Percentiles rank a stretch among this genome's conserved stretches.
Evolutionary conservation across 1,284 basidiomycete species (phyloP).

Genomic region (Neolentinus lepideus): DNA sequence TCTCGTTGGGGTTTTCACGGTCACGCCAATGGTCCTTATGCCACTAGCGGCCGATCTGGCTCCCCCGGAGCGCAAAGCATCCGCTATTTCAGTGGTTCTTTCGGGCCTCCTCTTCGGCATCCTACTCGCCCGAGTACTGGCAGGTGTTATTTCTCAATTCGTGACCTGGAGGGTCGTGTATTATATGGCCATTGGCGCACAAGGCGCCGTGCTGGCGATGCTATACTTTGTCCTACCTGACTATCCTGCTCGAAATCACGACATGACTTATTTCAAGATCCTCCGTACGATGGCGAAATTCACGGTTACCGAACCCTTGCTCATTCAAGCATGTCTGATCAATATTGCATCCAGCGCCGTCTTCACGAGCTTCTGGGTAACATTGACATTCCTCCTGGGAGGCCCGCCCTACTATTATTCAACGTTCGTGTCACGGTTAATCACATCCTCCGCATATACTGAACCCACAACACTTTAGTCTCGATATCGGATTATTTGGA

Average conservation of each 20-base stretch:
- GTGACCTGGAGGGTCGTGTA: constrained; percentile 40
- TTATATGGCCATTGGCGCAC: constrained; percentile 36
- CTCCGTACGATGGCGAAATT: constrained; percentile 39
- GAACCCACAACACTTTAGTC: constrained; percentile 14
- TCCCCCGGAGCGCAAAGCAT: constrained; percentile 36
- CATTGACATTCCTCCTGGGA: constrained; percentile 44
- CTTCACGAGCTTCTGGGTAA: constrained; percentile 41
- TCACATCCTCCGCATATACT: not conserved
- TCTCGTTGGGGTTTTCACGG: constrained; percentile 36
- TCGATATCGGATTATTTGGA: constrained; percentile 49
- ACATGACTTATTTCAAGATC: constrained; percentile 36
- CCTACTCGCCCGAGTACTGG: constrained; percentile 39
- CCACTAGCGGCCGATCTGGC: constrained; percentile 50
- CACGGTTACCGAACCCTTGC: constrained; percentile 40
- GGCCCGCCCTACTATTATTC: constrained; percentile 40
- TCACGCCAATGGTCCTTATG: constrained; percentile 36
- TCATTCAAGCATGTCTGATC: constrained; percentile 40
- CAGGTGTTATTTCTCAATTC: constrained; percentile 39
- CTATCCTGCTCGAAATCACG: constrained; percentile 37
- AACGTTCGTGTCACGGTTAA: constrained; percentile 20
- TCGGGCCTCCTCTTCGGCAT: constrained; percentile 43
- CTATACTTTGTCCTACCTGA: constrained; percentile 42
- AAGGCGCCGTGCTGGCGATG: constrained; percentile 26
- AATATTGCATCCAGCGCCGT: constrained; percentile 31
- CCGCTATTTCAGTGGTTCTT: constrained; percentile 43